Evolutionary conservation across 192 early-diverging fungal species (phyloP), one percentile per base, ranked within the genome.

Genomic region (Chytriomyces confervae): DNA sequence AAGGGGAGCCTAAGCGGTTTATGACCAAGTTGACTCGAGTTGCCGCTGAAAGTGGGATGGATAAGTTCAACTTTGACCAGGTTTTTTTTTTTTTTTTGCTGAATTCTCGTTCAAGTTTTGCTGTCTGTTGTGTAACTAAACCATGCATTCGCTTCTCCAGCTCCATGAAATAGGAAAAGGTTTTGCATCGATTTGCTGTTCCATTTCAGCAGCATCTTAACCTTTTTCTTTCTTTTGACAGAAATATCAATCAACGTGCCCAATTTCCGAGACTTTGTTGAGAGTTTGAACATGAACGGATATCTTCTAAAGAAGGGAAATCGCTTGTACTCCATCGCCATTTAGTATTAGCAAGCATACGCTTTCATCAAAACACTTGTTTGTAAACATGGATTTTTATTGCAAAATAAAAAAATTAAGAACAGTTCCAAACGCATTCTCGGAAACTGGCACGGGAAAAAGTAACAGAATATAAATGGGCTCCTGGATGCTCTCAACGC

Each of bases 251-350:
- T 91, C 65, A 82, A 84, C 43, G 88, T 81, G 67, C 80, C 78
- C 6, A 88, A 89, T 62, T 92, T 94, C 72, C 84, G 85, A 71
- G 85, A 84, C n/a, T 81, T 94, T 63, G 65, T 94, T 5, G 92
- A 94, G 64, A 84, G 79, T 11, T 81, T 94, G 50, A 94, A 94
- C 84, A 88, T 91, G 72, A 91, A 94, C 69, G 82, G 83, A 23
- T 92, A 91, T 74, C 64, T 94, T 61, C 82, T 94, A 36, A 92
- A 91, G 78, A 93, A 91, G 67, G 91, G 91, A 9, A 81, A 89
- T 10, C 72, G 85, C 61, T 82, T 86, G 16, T 94, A 92, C 46
- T 50, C 45, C 62, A 46, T 74, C 44, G 72, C 72, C 8, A n/a
- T 74, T 69, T 69, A 27, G 24, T 13, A 23, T 23, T 65, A 29